phyloP scores from a whole-genome alignment of 139 green algal species.

The Yamagishiella unicocca region DNA sequence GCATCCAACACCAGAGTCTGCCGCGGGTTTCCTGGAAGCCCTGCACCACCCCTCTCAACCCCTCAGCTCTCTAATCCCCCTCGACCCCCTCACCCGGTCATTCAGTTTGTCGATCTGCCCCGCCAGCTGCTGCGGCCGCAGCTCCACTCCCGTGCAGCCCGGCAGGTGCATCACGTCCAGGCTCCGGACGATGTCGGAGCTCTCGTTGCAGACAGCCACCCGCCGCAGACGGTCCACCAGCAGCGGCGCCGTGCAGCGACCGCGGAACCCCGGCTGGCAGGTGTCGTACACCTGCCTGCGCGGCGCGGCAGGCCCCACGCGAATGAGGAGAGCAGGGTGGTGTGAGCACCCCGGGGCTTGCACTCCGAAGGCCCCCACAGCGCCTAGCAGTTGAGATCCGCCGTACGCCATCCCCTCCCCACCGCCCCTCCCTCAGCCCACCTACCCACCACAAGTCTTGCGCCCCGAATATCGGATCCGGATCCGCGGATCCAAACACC shows the following conservation, averaged over 20 bases:
- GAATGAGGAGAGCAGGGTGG: too few species aligned
- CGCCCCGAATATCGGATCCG: conserved; percentile 67
- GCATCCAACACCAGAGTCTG: too few species aligned
- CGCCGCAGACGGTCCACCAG: conserved; percentile 78
- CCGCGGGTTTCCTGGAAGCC: too few species aligned
- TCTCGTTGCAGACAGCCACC: conserved; percentile 83
- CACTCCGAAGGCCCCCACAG: too few species aligned
- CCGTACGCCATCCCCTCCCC: neutral
- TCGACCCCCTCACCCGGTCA: neutral
- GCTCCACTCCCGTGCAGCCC: conserved; percentile 65
- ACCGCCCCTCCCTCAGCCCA: too few species aligned
- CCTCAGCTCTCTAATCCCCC: too few species aligned
- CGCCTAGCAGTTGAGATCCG: too few species aligned
- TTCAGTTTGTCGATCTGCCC: conserved; percentile 82
- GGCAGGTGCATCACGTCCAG: conserved; percentile 72
- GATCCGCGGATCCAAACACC: conserved; percentile 48
- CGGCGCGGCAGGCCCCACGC: too few species aligned
- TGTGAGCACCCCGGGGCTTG: too few species aligned
- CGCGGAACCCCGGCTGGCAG: conserved; percentile 75
- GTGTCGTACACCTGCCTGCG: conserved; percentile 88
- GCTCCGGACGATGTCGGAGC: conserved; percentile 78
- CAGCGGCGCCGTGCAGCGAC: conserved; percentile 91
- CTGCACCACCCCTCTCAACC: too few species aligned
- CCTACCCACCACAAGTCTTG: conserved; percentile 69
- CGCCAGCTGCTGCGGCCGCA: conserved; percentile 70